Percentiles rank a stretch among this genome's conserved stretches.
Evolutionary conservation across 1,139 yeast genomes (phyloP).

Genomic region (Eremothecium cymbalariae): DNA sequence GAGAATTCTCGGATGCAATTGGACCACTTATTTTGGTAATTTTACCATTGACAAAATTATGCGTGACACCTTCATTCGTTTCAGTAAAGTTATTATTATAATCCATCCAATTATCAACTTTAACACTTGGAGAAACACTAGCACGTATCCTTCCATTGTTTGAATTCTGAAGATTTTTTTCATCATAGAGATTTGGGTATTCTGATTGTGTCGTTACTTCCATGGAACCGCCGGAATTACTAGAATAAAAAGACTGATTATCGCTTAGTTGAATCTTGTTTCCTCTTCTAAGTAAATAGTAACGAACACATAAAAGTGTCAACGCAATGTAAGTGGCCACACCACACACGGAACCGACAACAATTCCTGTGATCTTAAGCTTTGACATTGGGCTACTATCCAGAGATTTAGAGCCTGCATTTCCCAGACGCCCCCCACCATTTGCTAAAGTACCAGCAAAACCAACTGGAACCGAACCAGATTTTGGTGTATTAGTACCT

Average conservation of each 20-base stretch:
- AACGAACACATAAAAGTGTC: constrained; percentile 23
- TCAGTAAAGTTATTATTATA: constrained; percentile 18
- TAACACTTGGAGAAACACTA: constrained; percentile 25
- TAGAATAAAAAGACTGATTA: constrained; percentile 12
- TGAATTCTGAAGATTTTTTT: constrained; percentile 3
- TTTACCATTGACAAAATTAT: constrained; percentile 1
- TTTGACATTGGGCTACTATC: constrained; percentile 11
- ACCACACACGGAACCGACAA: constrained; percentile 65
- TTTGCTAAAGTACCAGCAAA: no score
- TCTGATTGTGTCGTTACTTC: neutral
- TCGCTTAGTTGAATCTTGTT: neutral
- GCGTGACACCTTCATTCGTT: neutral
- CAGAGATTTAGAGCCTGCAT: no score
- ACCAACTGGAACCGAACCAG: no score
- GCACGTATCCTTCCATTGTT: constrained; percentile 10
- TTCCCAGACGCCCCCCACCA: no score
- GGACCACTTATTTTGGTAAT: constrained; percentile 38
- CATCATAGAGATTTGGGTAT: constrained; percentile 5
- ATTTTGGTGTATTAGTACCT: neutral
- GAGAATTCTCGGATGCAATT: constrained; percentile 41
- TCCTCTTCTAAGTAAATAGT: neutral
- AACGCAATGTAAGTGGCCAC: constrained; percentile 48
- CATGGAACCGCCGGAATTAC: constrained; percentile 23
- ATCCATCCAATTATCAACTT: constrained; percentile 28
- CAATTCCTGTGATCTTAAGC: constrained; percentile 45